phyloP scores from a whole-genome alignment of 768 basidiomycete genomes.

The Kwoniella sp. region DNA sequence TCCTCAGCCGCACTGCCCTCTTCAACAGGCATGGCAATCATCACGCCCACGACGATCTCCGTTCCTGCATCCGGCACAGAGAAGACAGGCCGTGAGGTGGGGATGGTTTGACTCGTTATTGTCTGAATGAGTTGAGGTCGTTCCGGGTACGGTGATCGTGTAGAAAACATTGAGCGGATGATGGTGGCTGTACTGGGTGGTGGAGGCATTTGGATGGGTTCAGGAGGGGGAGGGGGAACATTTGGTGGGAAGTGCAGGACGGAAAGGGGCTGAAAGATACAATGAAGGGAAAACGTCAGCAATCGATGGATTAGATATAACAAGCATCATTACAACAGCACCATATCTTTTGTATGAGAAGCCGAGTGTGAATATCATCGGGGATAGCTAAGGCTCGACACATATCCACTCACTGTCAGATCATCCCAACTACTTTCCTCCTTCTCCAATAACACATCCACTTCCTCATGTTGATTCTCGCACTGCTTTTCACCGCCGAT shows the following conservation, averaged over 20 bases:
- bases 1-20: slow-evolving; percentile 16
- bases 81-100: slow-evolving; percentile 14
- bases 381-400: neutral
- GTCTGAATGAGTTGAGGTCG: neutral
- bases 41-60: slow-evolving; percentile 39
- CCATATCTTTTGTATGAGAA: too few species aligned
- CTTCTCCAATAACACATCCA: neutral
- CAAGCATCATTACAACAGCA: too few species aligned
- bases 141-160: neutral
- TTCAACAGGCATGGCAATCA: slow-evolving; percentile 43
- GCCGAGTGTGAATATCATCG: too few species aligned
- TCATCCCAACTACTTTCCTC: slow-evolving; percentile 28
- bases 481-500: slow-evolving; percentile 12
- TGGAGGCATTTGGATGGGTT: slow-evolving; percentile 10
- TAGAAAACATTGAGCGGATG: slow-evolving; percentile 20
- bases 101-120: slow-evolving; percentile 6
- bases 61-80: slow-evolving; percentile 21
- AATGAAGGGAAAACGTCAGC: neutral
- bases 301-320: too few species aligned
- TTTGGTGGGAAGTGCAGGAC: slow-evolving; percentile 24
- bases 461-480: neutral
- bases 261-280: slow-evolving; percentile 25
- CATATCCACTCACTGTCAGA: slow-evolving; percentile 22
- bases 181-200: slow-evolving; percentile 1
- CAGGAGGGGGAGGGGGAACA: slow-evolving; percentile 3